Evolutionary conservation across 2,329 filamentous ascomycete genomes (phyloP).

Genomic region (Ophidiomyces ophidiicola): DNA sequence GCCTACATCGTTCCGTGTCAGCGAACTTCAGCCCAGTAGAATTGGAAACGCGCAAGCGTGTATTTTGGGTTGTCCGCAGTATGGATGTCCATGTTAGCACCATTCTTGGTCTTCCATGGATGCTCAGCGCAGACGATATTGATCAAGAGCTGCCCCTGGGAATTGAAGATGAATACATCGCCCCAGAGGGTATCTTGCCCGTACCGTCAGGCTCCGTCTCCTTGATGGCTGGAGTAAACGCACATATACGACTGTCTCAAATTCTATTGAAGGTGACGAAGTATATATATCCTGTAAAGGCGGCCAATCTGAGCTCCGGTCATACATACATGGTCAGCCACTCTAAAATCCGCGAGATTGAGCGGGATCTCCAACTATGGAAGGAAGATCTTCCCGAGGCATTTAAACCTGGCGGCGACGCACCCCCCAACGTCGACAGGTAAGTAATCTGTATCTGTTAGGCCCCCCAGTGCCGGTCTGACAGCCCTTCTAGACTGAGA

Average conservation of each 20-base stretch:
- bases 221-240: slow-evolving; percentile 49
- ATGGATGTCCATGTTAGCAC: slow-evolving; percentile 42
- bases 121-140: slow-evolving; percentile 40
- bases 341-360: slow-evolving; percentile 52
- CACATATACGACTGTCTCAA: slow-evolving; percentile 45
- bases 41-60: slow-evolving; percentile 60
- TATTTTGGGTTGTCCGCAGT: slow-evolving; percentile 40
- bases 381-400: slow-evolving; percentile 57
- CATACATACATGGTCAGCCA: slow-evolving; percentile 52
- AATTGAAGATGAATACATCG: slow-evolving; percentile 39
- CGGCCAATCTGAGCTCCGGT: slow-evolving; percentile 32
- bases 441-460: slow-evolving; percentile 33
- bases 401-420: slow-evolving; percentile 68
- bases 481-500: slow-evolving; percentile 35
- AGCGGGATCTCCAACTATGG: slow-evolving; percentile 51
- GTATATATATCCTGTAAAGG: slow-evolving; percentile 53
- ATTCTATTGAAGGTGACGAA: slow-evolving; percentile 51
- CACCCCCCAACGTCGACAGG: slow-evolving; percentile 62
- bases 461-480: slow-evolving; percentile 18
- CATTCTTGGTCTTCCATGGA: slow-evolving; percentile 37
- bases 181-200: slow-evolving; percentile 34
- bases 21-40: slow-evolving; percentile 59
- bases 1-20: slow-evolving; percentile 60
- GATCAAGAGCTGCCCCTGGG: slow-evolving; percentile 38
- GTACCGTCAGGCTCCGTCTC: slow-evolving; percentile 46